Percentiles rank a stretch among this genome's conserved stretches.
These are phyloP conservation scores for Rugosomyces carneus DNA, from an alignment of 1,284 basidiomycete genomes.

Conservation along the genomic window DNA sequence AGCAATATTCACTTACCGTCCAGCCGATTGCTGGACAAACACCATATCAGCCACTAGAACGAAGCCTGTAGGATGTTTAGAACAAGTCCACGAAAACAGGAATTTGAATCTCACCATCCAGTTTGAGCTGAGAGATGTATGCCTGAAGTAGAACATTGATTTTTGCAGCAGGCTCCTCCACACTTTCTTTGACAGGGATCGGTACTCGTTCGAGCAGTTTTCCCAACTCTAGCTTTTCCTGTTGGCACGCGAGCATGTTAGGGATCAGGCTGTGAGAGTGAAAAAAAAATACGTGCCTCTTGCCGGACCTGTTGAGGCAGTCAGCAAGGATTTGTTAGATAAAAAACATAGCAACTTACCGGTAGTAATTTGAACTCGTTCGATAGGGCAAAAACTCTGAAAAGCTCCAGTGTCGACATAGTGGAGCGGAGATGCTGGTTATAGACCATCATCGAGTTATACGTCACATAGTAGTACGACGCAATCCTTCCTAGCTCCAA, in stretches of 20 bases:
- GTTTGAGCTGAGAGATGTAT: conserved; percentile 91
- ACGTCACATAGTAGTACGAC: conserved; percentile 95
- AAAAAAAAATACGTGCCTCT: conserved; percentile 26
- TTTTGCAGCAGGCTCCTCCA: conserved; percentile 95
- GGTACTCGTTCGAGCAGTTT: conserved; percentile 94
- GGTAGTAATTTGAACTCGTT: conserved; percentile 97
- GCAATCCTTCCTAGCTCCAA: conserved; percentile 94
- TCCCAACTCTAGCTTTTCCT: conserved; percentile 86
- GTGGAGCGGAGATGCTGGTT: conserved; percentile 90
- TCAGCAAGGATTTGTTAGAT: conserved; percentile 15
- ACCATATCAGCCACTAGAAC: conserved; percentile 99
- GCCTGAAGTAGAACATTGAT: conserved; percentile 96
- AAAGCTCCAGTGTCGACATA: conserved; percentile 87
- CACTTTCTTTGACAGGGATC: conserved; percentile 95
- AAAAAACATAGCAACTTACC: conserved; percentile 36
- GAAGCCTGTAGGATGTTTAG: conserved; percentile 56
- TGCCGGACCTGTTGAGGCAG: conserved; percentile 41
- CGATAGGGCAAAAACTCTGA: conserved; percentile 93
- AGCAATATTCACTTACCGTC: conserved; percentile 58
- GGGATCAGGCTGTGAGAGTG: too few relatives aligned
- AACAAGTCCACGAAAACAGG: neutral
- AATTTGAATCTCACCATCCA: conserved; percentile 57
- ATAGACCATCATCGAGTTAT: conserved; percentile 95
- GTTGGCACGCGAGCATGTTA: too few relatives aligned
- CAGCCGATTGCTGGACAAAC: conserved; percentile 88